Percentiles rank a stretch among this genome's conserved stretches.
Evolutionary conservation across 495 filamentous ascomycete genomes (phyloP).

Genomic region (Penicillium silybi): DNA sequence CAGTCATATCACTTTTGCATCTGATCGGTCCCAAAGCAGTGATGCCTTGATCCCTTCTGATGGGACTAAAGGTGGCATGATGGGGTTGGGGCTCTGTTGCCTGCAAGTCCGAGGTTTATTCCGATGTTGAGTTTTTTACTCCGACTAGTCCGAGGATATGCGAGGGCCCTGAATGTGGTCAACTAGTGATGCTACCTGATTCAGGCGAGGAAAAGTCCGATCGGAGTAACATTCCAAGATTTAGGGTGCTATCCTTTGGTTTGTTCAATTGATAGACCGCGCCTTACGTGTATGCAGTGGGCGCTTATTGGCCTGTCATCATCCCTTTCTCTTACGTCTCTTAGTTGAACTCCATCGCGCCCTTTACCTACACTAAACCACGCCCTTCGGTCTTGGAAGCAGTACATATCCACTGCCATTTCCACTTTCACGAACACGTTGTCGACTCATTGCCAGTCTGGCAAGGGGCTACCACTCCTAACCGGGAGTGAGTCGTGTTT

Average conservation of each 20-base stretch:
- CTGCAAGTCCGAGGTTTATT: slow-evolving; percentile 1
- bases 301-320: not conserved
- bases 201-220: slow-evolving; percentile 5
- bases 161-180: not conserved
- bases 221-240: not conserved
- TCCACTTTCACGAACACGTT: not conserved
- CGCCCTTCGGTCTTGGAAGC: slow-evolving; percentile 5
- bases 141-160: slow-evolving; percentile 6
- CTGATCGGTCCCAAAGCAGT: not conserved
- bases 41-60: not conserved
- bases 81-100: not conserved
- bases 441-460: not conserved
- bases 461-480: not conserved
- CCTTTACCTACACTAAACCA: not conserved
- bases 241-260: too few relatives aligned
- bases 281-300: not conserved
- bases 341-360: not conserved
- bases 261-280: too few relatives aligned
- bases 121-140: not conserved
- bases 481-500: not conserved
- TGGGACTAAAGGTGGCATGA: slow-evolving; percentile 2
- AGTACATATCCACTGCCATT: not conserved
- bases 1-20: not conserved
- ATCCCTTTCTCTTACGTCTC: too few relatives aligned
- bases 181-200: slow-evolving; percentile 3